Conservation (phyloP, 2,329 filamentous ascomycete genomes). For the Phaeosphaeria sp. region DNA sequence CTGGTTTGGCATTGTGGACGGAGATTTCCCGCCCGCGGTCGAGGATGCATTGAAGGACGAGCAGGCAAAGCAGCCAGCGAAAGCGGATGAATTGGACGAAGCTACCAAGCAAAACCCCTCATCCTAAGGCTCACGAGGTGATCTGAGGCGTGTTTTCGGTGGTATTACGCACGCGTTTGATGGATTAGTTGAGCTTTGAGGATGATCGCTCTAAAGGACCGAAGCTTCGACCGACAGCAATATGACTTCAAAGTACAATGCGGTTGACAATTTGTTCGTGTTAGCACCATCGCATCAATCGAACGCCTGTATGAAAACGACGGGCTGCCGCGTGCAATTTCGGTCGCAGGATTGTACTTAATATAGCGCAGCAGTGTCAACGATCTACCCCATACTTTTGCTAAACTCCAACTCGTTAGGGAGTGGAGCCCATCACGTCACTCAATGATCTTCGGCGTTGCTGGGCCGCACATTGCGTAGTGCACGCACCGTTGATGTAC, state of each 20-base stretch:
- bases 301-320: not conserved
- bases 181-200: not conserved
- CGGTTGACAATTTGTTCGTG: not conserved
- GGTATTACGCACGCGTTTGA: not conserved
- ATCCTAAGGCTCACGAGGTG: not conserved
- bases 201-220: not conserved
- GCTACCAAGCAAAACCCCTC: constrained; percentile 22
- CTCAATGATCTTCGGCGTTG: not conserved
- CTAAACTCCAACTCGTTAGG: constrained; percentile 12
- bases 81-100: constrained; percentile 19
- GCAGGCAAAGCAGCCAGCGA: constrained; percentile 12
- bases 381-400: not conserved
- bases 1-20: constrained; percentile 27
- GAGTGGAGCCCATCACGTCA: constrained; percentile 19
- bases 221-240: not conserved
- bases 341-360: not conserved
- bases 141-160: not conserved
- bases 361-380: not conserved
- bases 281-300: not conserved
- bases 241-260: not conserved
- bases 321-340: not conserved
- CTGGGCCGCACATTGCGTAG: constrained; percentile 1
- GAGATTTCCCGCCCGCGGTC: constrained; percentile 38
- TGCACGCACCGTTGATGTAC: constrained; percentile 8
- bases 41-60: constrained; percentile 12